Evolutionary conservation across 768 basidiomycete species (phyloP), one percentile per base, ranked within the genome.

Genomic region (Mrakia gelida): DNA sequence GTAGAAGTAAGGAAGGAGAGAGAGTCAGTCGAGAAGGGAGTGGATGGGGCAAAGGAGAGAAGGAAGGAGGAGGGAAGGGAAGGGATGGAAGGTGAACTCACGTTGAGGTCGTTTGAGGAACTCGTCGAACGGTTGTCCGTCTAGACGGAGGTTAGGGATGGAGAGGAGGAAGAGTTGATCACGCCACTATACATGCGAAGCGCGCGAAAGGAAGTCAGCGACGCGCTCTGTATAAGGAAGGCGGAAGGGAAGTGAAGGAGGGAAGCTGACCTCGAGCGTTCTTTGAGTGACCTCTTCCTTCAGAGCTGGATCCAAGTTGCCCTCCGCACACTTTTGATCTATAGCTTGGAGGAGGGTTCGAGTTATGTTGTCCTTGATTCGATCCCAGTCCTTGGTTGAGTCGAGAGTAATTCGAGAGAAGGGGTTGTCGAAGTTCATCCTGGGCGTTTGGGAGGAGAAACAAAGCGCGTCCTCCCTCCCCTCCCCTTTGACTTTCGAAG

Each of bases 61-160:
- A 34, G 67, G 49, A 38, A 3, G 49, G 21, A 54, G 30, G n/a
- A 8, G 26, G 32, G 49, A 41, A 15, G 30, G 61, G 8, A 59
- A 41, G 54, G 5, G 13, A 15, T 10, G 45, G 28, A n/a, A 28
- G n/a, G 32, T 3, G 38, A 43, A 71, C 61, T 9, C 5, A 78
- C 45, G 71, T 75, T 75, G 62, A 38, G 75, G 75, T 30, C 43
- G n/a, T 5, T 54, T 70, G 28, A 75, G 54, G 75, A 43, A 75
- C 26, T 75, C 75, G 41, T 65, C 75, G 41, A 63, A 75, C 2
- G 75, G 75, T n/a, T 45, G 43, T 0, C 75, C 75, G 63, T 75
- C 65, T 9, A 73, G 41, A 49, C 61, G 68, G 34, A 63, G 70
- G 45, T 71, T 63, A 26, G 76, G 76, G 45, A 52, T 71, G 1